Base-by-base conservation (phyloP, 78 protist species). In the Speleostelium caveatum region DNA sequence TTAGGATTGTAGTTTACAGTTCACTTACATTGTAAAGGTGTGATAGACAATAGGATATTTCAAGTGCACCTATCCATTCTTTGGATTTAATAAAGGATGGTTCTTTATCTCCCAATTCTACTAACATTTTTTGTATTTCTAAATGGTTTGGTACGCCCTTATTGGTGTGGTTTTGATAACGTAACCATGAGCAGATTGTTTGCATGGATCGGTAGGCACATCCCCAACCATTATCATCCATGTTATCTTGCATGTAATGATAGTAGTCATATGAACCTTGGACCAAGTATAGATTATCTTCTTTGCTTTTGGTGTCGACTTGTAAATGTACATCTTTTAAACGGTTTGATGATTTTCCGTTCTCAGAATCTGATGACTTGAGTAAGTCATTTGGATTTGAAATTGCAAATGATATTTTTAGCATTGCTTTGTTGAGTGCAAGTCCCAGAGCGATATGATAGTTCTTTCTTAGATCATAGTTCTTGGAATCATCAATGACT, bases 171-270 rank as follows among this genome's bases (percentile, higher is more conserved):
- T 72, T 36, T 42, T 88, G 86, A 45, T 59, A 59, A 33, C 30
- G 35, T 35, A 92, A 67, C 95, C 96, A 95, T 22, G 95, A 88
- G 45, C 87, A 51, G 30, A 96, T 67, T 3, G 98, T 94, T 89
- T 92, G 95, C 86, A 96, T 90, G 26, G 96, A 92, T 39, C 98
- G 61, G 58, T 96, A 96, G 7, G 98, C 98, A 67, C 98, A 96
- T 53, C 98, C 98, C 98, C 98, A 96, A 21, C 98, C 98, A 35
- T 83, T 55, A 65, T 95, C 97, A 66, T 92, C 75, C 7, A 93
- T 73, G 8, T 56, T 22, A 68, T 95, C 96, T 55, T 88, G 95
- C 22, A 8, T 22, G 71, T 96, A 96, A 55, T 96, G 97, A 85
- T 86, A 94, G 61, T 96, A 96, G n/a, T 91, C 96, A 59, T 96